phyloP scores from a whole-genome alignment of 2,329 filamentous ascomycete genomes.

The Diaporthe destruens region DNA sequence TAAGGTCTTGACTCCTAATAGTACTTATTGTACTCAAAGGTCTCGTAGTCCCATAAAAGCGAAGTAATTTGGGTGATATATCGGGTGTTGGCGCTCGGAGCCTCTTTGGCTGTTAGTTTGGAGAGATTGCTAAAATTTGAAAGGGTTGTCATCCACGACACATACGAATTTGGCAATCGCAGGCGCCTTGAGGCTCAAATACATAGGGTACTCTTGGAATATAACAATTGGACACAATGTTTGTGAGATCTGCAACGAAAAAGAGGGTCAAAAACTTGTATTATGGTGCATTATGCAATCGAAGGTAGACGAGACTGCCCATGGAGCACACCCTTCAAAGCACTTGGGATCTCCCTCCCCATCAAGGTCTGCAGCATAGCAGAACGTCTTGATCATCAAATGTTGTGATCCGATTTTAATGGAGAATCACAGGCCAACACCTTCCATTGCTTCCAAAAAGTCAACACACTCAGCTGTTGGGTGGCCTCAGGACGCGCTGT shows the following conservation, averaged over 20 bases:
- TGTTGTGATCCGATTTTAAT: neutral
- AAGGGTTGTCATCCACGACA: neutral
- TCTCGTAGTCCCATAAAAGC: neutral
- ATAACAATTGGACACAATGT: neutral
- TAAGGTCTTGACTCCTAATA: neutral
- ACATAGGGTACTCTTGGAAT: neutral
- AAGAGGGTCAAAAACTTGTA: neutral
- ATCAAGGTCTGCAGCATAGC: neutral
- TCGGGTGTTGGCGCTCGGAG: neutral
- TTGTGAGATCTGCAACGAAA: neutral
- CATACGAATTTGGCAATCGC: neutral
- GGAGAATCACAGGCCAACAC: neutral
- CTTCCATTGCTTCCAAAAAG: neutral
- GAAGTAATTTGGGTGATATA: neutral
- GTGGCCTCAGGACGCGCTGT: neutral
- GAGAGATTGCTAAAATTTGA: neutral
- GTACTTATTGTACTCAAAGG: neutral
- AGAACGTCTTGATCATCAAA: neutral
- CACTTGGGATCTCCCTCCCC: too few species aligned
- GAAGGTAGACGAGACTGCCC: neutral
- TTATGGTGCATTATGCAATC: neutral
- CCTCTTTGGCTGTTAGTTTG: neutral
- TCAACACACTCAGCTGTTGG: neutral
- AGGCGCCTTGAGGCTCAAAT: neutral
- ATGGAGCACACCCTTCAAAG: neutral